Percentiles rank a stretch among this genome's conserved stretches.
These are phyloP conservation scores for Diaporthe citriasiana DNA, from an alignment of 2,329 filamentous ascomycete species.

Conservation along the genomic window DNA sequence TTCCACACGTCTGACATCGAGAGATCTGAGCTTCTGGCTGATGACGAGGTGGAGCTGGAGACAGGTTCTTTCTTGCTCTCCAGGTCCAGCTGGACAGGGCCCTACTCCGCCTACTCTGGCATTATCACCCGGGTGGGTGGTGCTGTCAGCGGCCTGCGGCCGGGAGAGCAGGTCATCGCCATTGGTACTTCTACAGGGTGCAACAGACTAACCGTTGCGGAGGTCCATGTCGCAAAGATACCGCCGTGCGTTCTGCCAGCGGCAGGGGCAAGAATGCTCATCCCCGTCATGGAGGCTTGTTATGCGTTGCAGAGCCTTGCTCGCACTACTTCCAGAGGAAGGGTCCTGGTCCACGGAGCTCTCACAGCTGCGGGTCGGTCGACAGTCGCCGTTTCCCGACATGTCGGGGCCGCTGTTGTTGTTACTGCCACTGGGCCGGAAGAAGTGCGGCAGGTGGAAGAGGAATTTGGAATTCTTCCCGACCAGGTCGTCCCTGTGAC, in stretches of 20 bases:
- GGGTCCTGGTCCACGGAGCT: conserved; percentile 12
- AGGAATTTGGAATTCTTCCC: too few relatives aligned
- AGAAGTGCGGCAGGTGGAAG: too few relatives aligned
- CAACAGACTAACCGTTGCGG: neutral
- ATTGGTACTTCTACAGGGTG: neutral
- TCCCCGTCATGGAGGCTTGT: neutral
- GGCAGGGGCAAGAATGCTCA: neutral
- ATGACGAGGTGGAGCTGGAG: too few relatives aligned
- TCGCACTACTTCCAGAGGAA: neutral
- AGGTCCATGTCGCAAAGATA: neutral
- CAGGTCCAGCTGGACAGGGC: too few relatives aligned
- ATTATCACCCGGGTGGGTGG: too few relatives aligned
- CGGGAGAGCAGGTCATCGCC: conserved; percentile 1
- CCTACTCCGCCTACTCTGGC: too few relatives aligned
- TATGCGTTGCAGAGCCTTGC: neutral
- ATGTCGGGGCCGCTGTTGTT: neutral
- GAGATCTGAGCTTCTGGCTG: too few relatives aligned
- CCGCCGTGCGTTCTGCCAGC: neutral
- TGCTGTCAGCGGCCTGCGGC: too few relatives aligned
- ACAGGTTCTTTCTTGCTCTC: too few relatives aligned
- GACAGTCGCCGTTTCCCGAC: neutral
- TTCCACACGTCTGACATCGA: too few relatives aligned
- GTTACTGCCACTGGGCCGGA: too few relatives aligned
- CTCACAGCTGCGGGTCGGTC: neutral
- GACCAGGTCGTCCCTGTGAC: too few relatives aligned